Evolutionary conservation across 2,329 filamentous ascomycete species (phyloP), one percentile per base, ranked within the genome.

Genomic region (Rutstroemia sp.): DNA sequence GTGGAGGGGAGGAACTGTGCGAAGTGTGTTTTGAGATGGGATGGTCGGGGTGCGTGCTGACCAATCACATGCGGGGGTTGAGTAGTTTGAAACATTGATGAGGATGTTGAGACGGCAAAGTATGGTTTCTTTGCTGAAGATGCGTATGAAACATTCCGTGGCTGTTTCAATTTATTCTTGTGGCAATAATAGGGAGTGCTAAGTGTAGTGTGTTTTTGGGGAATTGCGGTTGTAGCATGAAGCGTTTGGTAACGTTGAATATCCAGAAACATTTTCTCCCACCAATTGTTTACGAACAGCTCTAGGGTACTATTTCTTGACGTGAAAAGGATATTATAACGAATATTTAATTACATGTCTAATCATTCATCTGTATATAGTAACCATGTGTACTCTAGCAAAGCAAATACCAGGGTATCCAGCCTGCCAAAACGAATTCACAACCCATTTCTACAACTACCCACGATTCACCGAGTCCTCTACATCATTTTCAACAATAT

Each of bases 11-110:
- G 23, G 34, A 25, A 55, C 53, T 50, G 53, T 55, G 46, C 38
- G 53, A 45, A 42, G 38, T 55, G 53, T 55, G 53, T 55, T 55
- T 55, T 51, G 49, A 44, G 25, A 50, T 19, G 18, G 53, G 38
- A 51, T 55, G 46, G 49, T 42, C 39, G 18, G 19, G 41, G 25
- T 44, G 18, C 14, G 10, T 37, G 46, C 27, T 44, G 27, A 37
- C 53, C 46, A 55, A 55, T 55, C 47, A 55, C 9, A 44, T 18
- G 25, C 1, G 6, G 25, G 25, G n/a, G 4, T 16, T 27, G 21
- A 42, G 10, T 51, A 41, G 6, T n/a, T 38, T 55, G 47, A 51
- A 55, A 55, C 53, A 14, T 10, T n/a, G 23, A 51, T 37, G 25
- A 44, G 41, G 46, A 50, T 7, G 50, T 25, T 37, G 14, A 3